Evolutionary conservation across 306 rosid genomes (phyloP).

Genomic region (Lathyrus aphaca): DNA sequence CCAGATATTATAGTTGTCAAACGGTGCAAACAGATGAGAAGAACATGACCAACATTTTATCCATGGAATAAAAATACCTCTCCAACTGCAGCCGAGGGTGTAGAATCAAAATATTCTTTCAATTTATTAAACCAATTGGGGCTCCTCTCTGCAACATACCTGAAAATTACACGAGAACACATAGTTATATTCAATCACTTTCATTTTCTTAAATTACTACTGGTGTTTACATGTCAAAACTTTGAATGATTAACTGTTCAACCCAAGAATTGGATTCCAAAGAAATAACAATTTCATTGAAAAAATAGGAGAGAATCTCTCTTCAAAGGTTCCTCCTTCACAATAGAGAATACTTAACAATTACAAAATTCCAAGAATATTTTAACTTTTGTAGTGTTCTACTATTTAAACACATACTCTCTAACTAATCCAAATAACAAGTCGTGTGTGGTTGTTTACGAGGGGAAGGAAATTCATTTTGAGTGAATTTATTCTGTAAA

Average conservation of each 20-base stretch:
- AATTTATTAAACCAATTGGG: slow-evolving; percentile 67
- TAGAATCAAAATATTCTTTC: slow-evolving; percentile 61
- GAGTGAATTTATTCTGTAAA: too few relatives aligned
- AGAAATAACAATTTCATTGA: too few relatives aligned
- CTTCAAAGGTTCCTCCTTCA: too few relatives aligned
- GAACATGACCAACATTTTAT: neutral
- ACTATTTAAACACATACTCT: too few relatives aligned
- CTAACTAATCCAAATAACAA: too few relatives aligned
- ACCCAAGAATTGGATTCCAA: too few relatives aligned
- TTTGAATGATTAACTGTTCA: neutral
- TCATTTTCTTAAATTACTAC: neutral
- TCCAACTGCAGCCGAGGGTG: slow-evolving; percentile 86
- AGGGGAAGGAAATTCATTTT: too few relatives aligned
- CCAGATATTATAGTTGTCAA: neutral
- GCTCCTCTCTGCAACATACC: slow-evolving; percentile 73
- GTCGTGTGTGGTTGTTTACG: too few relatives aligned
- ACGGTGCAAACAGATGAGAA: neutral
- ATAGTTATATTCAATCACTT: neutral
- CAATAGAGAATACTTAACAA: too few relatives aligned
- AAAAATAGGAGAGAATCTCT: too few relatives aligned
- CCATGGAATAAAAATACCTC: slow-evolving; percentile 53
- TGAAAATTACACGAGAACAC: slow-evolving; percentile 20
- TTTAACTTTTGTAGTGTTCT: too few relatives aligned
- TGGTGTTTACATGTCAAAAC: neutral
- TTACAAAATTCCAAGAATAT: too few relatives aligned